phyloP scores from a whole-genome alignment of 805 yeast genomes.

The Pichia cabralensis region DNA sequence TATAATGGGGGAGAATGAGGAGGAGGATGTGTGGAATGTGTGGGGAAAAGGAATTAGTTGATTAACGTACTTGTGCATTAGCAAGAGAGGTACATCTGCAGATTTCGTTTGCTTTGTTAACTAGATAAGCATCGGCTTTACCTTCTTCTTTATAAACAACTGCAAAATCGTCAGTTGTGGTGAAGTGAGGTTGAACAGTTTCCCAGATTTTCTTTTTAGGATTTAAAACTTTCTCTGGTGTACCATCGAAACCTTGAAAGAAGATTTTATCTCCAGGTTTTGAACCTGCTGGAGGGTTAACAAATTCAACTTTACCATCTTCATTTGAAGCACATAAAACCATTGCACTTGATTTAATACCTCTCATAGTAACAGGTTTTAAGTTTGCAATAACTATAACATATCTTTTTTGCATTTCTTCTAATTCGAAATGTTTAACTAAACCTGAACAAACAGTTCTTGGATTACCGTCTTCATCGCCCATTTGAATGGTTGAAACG shows the following conservation, averaged over 20 bases:
- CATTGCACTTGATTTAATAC: slow-evolving; percentile 92
- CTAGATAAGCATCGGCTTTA: slow-evolving; percentile 60
- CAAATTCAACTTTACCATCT: slow-evolving; percentile 76
- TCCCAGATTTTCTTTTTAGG: slow-evolving; percentile 99
- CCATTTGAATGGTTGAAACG: slow-evolving; percentile 93
- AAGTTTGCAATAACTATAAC: slow-evolving; percentile 90
- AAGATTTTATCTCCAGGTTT: slow-evolving; percentile 94
- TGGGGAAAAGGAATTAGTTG: background rate
- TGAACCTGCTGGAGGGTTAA: slow-evolving; percentile 88
- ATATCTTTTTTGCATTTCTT: slow-evolving; percentile 90
- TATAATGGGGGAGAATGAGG: too few relatives aligned
- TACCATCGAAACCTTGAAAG: slow-evolving; percentile 84
- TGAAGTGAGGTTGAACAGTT: slow-evolving; percentile 82
- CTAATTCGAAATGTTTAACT: slow-evolving; percentile 79
- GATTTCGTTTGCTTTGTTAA: slow-evolving; percentile 68
- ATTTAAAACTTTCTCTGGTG: slow-evolving; percentile 85
- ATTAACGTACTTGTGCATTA: slow-evolving; percentile 69
- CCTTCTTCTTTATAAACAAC: slow-evolving; percentile 78
- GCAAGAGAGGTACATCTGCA: slow-evolving; percentile 67
- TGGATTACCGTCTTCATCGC: slow-evolving; percentile 95
- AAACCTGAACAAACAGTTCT: slow-evolving; percentile 97
- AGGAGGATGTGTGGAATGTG: too few relatives aligned
- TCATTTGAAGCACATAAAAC: slow-evolving; percentile 80
- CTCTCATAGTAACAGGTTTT: slow-evolving; percentile 98
- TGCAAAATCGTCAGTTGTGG: slow-evolving; percentile 66